These are phyloP conservation scores for Mortierella sp. DNA, from an alignment of 371 early-diverging fungal genomes.

Conservation along the genomic window DNA sequence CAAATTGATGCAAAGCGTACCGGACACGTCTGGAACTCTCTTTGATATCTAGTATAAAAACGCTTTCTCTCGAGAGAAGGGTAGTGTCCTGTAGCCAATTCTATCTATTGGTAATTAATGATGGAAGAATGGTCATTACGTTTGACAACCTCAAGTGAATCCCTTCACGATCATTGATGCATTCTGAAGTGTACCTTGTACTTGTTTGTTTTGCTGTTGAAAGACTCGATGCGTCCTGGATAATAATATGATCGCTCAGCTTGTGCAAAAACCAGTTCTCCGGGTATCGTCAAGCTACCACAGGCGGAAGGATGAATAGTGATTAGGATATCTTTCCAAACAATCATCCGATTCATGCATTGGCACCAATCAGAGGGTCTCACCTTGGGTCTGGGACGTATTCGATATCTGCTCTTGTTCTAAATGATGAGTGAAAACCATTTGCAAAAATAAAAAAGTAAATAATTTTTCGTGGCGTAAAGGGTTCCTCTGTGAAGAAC, in stretches of 20 bases:
- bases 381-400: conserved; percentile 38
- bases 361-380: background rate
- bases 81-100: conserved; percentile 32
- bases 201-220: conserved; percentile 46
- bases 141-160: background rate
- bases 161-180: background rate
- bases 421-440: background rate
- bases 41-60: conserved; percentile 46
- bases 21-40: conserved; percentile 43
- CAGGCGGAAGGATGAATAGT: background rate
- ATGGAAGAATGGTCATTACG: background rate
- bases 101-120: conserved; percentile 15
- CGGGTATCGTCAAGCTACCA: conserved; percentile 40
- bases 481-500: background rate
- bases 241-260: conserved; percentile 31
- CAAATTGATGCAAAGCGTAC: conserved; percentile 9
- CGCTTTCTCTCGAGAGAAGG: conserved; percentile 40
- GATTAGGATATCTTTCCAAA: background rate
- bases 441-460: background rate
- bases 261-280: conserved; percentile 40
- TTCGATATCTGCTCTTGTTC: conserved; percentile 3
- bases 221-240: conserved; percentile 32
- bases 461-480: background rate
- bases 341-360: background rate
- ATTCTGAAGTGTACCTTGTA: conserved; percentile 27